Percentiles rank a stretch among this genome's conserved stretches.
Evolutionary conservation across 1,284 basidiomycete species (phyloP).

Genomic region (Neolentinus lepideus): DNA sequence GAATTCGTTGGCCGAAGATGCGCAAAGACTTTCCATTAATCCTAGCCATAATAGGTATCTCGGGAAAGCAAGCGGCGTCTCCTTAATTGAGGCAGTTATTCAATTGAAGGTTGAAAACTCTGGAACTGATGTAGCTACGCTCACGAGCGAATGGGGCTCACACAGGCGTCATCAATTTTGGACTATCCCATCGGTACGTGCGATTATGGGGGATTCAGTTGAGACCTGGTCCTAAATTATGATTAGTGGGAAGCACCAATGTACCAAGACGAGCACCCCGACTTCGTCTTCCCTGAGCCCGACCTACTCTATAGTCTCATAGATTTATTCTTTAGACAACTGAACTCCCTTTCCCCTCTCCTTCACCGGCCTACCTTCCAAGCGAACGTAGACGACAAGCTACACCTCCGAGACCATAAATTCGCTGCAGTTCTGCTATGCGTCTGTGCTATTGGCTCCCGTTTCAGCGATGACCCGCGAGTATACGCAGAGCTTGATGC

Average conservation of each 20-base stretch:
- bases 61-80: background rate
- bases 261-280: background rate
- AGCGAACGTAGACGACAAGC: conserved; percentile 26
- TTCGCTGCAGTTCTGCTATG: conserved; percentile 41
- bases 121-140: background rate
- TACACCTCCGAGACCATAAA: conserved; percentile 29
- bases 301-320: background rate
- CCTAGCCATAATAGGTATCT: background rate
- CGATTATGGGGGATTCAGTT: background rate
- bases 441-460: conserved; percentile 41
- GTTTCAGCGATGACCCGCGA: conserved; percentile 36
- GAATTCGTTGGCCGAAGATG: background rate
- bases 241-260: background rate
- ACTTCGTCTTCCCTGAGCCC: background rate
- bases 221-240: background rate
- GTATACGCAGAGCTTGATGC: conserved; percentile 24
- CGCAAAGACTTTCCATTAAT: background rate
- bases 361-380: conserved; percentile 41
- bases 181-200: background rate
- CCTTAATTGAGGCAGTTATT: background rate
- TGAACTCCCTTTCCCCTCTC: background rate
- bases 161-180: background rate
- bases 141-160: background rate
- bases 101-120: background rate
- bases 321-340: background rate